Conservation (phyloP, 83 land plant genomes). For the Picea abies region DNA sequence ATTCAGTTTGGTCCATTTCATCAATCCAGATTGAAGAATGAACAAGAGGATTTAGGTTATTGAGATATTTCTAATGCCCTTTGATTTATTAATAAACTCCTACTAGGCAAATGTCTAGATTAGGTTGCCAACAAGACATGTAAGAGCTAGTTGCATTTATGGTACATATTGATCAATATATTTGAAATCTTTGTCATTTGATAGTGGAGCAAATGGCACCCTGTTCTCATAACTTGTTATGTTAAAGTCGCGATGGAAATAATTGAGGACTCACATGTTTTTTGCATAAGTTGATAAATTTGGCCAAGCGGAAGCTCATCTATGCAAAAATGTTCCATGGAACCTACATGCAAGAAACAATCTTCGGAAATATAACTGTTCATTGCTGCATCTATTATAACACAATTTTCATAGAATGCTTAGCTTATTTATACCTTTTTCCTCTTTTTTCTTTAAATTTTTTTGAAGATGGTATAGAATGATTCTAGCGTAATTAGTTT, state of each 20-base stretch:
- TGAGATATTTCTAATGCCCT: neutral
- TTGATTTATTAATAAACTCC: slow-evolving; percentile 1
- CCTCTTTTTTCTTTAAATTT: no score
- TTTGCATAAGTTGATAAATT: neutral
- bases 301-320: neutral
- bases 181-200: neutral
- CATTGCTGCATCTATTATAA: no score
- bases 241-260: neutral
- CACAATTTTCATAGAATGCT: no score
- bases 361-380: no score
- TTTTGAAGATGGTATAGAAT: no score
- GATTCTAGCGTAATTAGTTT: no score
- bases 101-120: neutral
- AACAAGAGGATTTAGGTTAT: slow-evolving; percentile 1
- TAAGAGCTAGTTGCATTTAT: neutral
- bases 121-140: neutral
- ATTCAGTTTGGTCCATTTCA: neutral
- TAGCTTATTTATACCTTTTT: no score
- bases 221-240: neutral
- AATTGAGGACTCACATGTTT: neutral
- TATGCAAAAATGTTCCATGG: no score
- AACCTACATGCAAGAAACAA: no score
- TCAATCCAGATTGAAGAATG: neutral
- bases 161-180: neutral
- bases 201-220: neutral